These are phyloP conservation scores for Macrolepiota albuminosa DNA, from an alignment of 768 basidiomycete genomes.

Conservation along the genomic window DNA sequence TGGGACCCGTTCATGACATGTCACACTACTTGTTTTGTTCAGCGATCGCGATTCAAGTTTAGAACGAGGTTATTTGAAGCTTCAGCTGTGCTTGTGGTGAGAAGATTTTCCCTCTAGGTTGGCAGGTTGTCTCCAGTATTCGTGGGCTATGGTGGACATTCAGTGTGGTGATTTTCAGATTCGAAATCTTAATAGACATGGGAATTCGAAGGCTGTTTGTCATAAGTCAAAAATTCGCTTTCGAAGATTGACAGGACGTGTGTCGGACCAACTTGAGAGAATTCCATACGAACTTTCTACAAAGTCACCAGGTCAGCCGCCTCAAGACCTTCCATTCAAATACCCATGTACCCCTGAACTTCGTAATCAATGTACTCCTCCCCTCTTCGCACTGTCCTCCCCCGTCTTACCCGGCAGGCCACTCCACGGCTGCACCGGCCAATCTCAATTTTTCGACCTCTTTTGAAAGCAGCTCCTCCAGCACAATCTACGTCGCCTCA, in stretches of 20 bases:
- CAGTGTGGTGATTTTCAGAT: neutral
- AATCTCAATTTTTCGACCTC: neutral
- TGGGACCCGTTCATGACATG: slow-evolving; percentile 19
- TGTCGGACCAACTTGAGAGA: too few relatives aligned
- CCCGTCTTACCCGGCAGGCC: neutral
- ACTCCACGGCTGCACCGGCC: neutral
- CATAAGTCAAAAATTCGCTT: neutral
- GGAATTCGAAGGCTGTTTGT: too few relatives aligned
- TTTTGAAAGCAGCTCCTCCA: neutral
- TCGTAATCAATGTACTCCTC: neutral
- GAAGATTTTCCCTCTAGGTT: too few relatives aligned
- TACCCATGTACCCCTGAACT: neutral
- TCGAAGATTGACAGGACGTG: too few relatives aligned
- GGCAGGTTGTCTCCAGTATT: slow-evolving; percentile 1
- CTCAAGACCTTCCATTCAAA: neutral
- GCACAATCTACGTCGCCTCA: slow-evolving; percentile 44
- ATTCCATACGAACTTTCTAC: neutral
- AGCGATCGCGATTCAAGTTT: too few relatives aligned
- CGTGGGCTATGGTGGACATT: neutral
- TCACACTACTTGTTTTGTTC: neutral
- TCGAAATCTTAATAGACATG: too few relatives aligned
- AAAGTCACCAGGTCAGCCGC: slow-evolving; percentile 1
- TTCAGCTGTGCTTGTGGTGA: too few relatives aligned
- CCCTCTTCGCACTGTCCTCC: slow-evolving; percentile 1
- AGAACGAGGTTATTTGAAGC: too few relatives aligned